phyloP scores from a whole-genome alignment of 2,329 filamentous ascomycete genomes.

The Fusarium buxicola region DNA sequence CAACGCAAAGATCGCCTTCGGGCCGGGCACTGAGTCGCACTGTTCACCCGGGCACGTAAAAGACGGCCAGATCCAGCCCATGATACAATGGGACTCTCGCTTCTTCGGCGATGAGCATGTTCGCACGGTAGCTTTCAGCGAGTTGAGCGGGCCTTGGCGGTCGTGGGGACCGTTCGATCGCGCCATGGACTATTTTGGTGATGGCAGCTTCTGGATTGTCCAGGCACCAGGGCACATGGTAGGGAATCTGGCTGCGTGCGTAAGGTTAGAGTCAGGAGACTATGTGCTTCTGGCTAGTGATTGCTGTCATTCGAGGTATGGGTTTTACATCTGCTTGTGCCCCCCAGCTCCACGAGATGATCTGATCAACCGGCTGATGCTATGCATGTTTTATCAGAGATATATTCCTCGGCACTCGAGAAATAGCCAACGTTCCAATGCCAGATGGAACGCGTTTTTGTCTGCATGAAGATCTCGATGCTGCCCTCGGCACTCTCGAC shows the following conservation, averaged over 20 bases:
- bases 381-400: not conserved
- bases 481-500: constrained; percentile 1
- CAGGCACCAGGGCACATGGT: constrained; percentile 19
- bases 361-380: no score
- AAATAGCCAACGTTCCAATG: constrained; percentile 3
- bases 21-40: constrained; percentile 5
- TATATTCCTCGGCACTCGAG: constrained; percentile 6
- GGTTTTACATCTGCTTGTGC: no score
- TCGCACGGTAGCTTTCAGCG: not conserved
- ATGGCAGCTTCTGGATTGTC: constrained; percentile 15
- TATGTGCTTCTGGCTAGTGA: constrained; percentile 10
- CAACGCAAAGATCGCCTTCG: constrained; percentile 15
- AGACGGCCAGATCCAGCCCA: not conserved
- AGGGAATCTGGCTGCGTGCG: constrained; percentile 13
- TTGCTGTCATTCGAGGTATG: constrained; percentile 22
- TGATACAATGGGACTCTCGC: constrained; percentile 21
- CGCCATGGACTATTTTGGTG: constrained; percentile 7
- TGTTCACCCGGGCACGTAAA: constrained; percentile 19
- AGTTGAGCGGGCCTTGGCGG: constrained; percentile 12
- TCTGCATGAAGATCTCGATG: constrained; percentile 10
- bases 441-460: constrained; percentile 14
- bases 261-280: constrained; percentile 1
- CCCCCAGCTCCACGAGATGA: no score
- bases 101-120: constrained; percentile 7
- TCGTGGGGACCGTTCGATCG: constrained; percentile 6